Conservation (phyloP, 257 asterid genomes). For the Anisodus tanguticus region DNA sequence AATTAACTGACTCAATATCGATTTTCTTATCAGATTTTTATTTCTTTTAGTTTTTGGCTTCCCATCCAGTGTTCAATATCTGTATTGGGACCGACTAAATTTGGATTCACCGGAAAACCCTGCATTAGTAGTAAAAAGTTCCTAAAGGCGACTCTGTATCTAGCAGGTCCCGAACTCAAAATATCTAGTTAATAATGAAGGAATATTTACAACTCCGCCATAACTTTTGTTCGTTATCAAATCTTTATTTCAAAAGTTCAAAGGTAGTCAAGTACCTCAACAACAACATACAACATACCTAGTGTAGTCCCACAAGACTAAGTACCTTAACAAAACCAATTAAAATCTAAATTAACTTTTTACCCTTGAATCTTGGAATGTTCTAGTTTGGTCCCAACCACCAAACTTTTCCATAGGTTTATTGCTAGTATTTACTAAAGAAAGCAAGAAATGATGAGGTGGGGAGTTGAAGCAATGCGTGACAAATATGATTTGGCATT, state of each 20-base stretch:
- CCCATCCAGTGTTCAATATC: no score
- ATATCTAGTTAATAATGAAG: neutral
- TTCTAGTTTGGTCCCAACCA: slow-evolving; percentile 23
- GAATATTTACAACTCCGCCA: neutral
- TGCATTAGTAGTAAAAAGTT: neutral
- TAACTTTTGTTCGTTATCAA: neutral
- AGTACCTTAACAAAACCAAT: neutral
- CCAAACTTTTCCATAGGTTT: neutral
- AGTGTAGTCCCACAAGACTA: neutral
- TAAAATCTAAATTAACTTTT: neutral
- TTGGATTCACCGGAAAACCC: no score
- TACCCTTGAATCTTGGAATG: slow-evolving; percentile 22
- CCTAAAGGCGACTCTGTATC: neutral
- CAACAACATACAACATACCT: no score
- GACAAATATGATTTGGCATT: slow-evolving; percentile 26
- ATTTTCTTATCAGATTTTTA: no score
- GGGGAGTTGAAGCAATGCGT: slow-evolving; percentile 24
- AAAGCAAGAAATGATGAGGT: slow-evolving; percentile 11
- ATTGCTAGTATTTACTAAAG: slow-evolving; percentile 12
- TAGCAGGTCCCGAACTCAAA: neutral
- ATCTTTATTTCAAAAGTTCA: no score
- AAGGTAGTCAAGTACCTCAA: no score
- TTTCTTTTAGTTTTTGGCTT: no score
- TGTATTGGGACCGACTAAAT: no score
- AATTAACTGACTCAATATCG: no score